These are phyloP conservation scores for Kwoniella dendrophila DNA, from an alignment of 768 basidiomycete genomes.

Conservation along the genomic window DNA sequence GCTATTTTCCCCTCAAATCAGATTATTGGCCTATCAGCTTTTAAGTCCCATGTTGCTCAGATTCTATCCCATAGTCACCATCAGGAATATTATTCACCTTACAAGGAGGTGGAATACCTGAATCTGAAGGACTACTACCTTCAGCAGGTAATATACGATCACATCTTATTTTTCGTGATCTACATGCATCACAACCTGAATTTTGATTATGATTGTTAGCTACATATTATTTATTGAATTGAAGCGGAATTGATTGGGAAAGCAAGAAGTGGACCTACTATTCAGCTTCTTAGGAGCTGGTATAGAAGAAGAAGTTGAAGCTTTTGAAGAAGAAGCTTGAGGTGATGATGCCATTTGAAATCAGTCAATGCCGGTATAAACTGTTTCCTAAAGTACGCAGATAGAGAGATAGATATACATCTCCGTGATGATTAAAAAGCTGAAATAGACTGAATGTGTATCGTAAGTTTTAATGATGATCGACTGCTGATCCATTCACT, in stretches of 20 bases:
- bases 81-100: constrained; percentile 26
- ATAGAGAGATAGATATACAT: too few species aligned
- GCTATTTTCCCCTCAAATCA: not conserved
- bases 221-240: too few species aligned
- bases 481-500: too few species aligned
- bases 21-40: constrained; percentile 21
- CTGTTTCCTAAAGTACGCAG: too few species aligned
- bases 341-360: not conserved
- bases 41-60: constrained; percentile 27
- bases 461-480: too few species aligned
- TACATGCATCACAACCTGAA: constrained; percentile 42
- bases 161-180: constrained; percentile 34
- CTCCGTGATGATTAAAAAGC: too few species aligned
- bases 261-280: not conserved
- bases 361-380: not conserved
- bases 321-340: constrained; percentile 4
- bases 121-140: constrained; percentile 4
- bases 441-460: too few species aligned
- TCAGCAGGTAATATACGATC: not conserved
- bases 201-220: too few species aligned
- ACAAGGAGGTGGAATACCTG: constrained; percentile 37
- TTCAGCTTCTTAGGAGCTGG: constrained; percentile 8
- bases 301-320: too few species aligned
- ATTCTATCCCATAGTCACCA: not conserved
- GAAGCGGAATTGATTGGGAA: not conserved